phyloP scores from a whole-genome alignment of 192 early-diverging fungal species.

The Pilobolus umbonatus region DNA sequence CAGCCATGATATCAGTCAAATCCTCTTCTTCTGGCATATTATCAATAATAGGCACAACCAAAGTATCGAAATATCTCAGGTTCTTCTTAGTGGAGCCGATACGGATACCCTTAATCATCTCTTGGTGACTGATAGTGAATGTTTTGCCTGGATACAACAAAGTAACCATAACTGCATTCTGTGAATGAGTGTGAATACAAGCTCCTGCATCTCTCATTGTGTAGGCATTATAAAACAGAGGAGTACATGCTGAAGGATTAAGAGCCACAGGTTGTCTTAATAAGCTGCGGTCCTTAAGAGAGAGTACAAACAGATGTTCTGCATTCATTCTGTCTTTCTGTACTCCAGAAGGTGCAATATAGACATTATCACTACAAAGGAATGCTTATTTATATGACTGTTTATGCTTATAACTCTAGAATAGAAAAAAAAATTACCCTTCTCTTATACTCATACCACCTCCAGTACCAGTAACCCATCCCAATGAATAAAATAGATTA shows the following conservation, averaged over 20 bases:
- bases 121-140: slow-evolving; percentile 91
- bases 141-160: slow-evolving; percentile 67
- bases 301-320: slow-evolving; percentile 80
- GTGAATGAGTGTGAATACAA: slow-evolving; percentile 97
- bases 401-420: not conserved
- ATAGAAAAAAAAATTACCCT: slow-evolving; percentile 40
- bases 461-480: slow-evolving; percentile 97
- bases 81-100: slow-evolving; percentile 61
- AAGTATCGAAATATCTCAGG: slow-evolving; percentile 72
- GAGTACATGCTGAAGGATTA: slow-evolving; percentile 91
- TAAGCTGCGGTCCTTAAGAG: slow-evolving; percentile 47
- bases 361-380: slow-evolving; percentile 57
- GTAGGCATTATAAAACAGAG: slow-evolving; percentile 93
- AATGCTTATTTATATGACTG: not conserved
- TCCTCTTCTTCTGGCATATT: slow-evolving; percentile 94
- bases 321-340: slow-evolving; percentile 93
- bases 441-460: slow-evolving; percentile 81
- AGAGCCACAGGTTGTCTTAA: slow-evolving; percentile 66
- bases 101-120: slow-evolving; percentile 99
- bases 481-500: slow-evolving; percentile 78
- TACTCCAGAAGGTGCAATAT: slow-evolving; percentile 88
- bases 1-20: slow-evolving; percentile 78
- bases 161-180: slow-evolving; percentile 91
- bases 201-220: slow-evolving; percentile 77
- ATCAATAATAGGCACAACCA: slow-evolving; percentile 92